Evolutionary conservation across 108 stramenopile genomes (phyloP), one percentile per base, ranked within the genome.

Genomic region (Aurantiochytrium sp.): DNA sequence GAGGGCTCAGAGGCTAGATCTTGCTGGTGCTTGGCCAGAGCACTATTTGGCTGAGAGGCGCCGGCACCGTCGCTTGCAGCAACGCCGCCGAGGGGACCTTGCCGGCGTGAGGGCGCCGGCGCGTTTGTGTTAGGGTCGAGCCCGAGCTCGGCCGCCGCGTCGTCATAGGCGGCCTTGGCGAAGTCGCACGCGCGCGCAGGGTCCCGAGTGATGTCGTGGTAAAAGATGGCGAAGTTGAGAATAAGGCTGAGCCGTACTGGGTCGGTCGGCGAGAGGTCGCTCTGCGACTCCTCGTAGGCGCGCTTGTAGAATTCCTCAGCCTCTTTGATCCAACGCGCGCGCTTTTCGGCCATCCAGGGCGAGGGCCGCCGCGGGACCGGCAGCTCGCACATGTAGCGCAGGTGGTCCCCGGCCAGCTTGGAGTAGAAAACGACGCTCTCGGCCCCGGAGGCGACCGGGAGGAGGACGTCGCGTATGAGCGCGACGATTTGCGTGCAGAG

Each of bases 271-370:
- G 73, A 41, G 19, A 81, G 73, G 45, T 81, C 73, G 73, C 73
- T 81, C 30, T 81, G 73, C 27, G 73, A 41, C 24, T 81, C 73
- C 73, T 81, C 73, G 32, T 30, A 81, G 30, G 73, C 73, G 39
- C 42, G 6, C 39, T 48, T 22, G 30, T 81, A 81, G 39, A 81
- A 81, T n/a, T 41, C 27, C 30, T 81, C 73, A 12, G 73, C 73
- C 6, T 48, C 42, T 42, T 81, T 30, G 21, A 81, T 30, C 73
- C 39, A 48, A 1, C 45, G 39, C 45, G 21, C 15, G 12, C 73
- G 39, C 24, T 81, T 48, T 30, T 41, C 45, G 6, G 24, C 0
- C 42, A 27, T 1, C 27, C 6, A 5, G 39, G 6, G 6, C 19
- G 73, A 81, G 3, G 73, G 42, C 6, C 12, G 42, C 39, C 73